A percentile compares a stretch with the other conserved stretches of the same genome.
Evolutionary conservation across 768 basidiomycete species (phyloP).

Genomic region (Rhizopogon vulgaris): DNA sequence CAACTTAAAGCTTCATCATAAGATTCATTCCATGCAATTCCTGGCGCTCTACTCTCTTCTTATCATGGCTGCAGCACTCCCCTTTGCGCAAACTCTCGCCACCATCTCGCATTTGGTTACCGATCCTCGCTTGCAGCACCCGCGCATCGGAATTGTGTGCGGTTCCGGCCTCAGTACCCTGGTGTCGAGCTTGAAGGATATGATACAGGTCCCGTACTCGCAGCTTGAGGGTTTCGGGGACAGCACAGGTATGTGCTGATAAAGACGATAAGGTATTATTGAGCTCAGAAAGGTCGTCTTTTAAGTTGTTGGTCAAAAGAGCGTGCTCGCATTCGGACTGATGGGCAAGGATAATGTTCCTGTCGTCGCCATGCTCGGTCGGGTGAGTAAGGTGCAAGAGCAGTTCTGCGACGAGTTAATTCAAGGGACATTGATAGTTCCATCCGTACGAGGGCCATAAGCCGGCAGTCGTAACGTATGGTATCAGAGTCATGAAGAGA

Average conservation of each 20-base stretch:
- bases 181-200: constrained; percentile 51
- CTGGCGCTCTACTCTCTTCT: neutral
- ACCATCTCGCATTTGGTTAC: constrained; percentile 11
- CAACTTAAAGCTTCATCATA: too few relatives aligned
- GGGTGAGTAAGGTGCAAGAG: constrained; percentile 39
- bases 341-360: constrained; percentile 65
- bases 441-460: constrained; percentile 83
- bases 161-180: constrained; percentile 82
- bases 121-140: constrained; percentile 36
- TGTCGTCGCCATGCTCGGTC: constrained; percentile 85
- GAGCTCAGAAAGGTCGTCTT: neutral
- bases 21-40: too few relatives aligned
- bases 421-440: constrained; percentile 40
- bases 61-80: constrained; percentile 1
- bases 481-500: constrained; percentile 71
- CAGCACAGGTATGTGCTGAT: constrained; percentile 56
- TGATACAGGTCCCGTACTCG: constrained; percentile 57
- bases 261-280: neutral
- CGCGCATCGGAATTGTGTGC: constrained; percentile 78
- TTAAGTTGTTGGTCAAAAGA: constrained; percentile 76
- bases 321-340: constrained; percentile 73
- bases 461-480: constrained; percentile 65
- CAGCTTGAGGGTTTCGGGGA: constrained; percentile 66
- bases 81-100: neutral
- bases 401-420: neutral